A percentile compares a stretch with the other conserved stretches of the same genome.
Conservation (phyloP, 2,329 filamentous ascomycete genomes). For the Botrytis aclada region DNA sequence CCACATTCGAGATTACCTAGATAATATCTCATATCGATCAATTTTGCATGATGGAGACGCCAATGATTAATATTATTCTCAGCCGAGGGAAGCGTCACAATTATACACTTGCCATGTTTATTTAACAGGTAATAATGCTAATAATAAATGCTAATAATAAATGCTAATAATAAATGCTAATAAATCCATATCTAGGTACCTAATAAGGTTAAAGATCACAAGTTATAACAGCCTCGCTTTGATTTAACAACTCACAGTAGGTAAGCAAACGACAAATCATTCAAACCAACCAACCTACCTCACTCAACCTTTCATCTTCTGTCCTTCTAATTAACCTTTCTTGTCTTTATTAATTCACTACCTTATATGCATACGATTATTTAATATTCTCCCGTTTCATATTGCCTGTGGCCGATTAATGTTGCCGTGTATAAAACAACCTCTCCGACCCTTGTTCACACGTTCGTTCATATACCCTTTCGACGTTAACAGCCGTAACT, state of each 20-base stretch:
- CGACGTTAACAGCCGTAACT: slow-evolving; percentile 9
- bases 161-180: too few species aligned
- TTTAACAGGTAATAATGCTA: background rate
- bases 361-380: background rate
- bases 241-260: background rate
- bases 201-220: too few species aligned
- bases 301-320: background rate
- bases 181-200: too few species aligned
- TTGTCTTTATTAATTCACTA: background rate
- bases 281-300: background rate
- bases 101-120: background rate
- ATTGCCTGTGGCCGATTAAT: background rate
- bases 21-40: background rate
- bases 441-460: background rate
- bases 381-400: background rate
- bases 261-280: background rate
- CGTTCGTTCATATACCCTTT: background rate
- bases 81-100: slow-evolving; percentile 3
- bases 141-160: too few species aligned
- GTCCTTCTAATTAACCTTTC: background rate
- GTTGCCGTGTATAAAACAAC: background rate
- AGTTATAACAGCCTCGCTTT: slow-evolving; percentile 2
- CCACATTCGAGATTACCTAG: too few species aligned
- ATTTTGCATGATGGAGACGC: background rate
- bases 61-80: background rate